These are phyloP conservation scores for Osmozyma mogii DNA, from an alignment of 805 yeast genomes.

Conservation along the genomic window DNA sequence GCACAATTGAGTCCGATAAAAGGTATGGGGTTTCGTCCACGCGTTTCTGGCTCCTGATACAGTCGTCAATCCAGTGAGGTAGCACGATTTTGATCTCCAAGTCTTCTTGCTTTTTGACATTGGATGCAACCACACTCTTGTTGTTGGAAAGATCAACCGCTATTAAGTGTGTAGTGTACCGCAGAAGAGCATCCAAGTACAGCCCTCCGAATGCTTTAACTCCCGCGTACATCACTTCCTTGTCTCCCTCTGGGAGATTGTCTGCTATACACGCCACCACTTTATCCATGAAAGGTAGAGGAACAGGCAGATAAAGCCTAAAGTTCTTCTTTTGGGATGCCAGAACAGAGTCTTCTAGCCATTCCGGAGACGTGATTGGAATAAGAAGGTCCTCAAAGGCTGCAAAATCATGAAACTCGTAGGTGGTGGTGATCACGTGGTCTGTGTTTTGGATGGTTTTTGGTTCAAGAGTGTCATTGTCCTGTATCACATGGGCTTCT, in stretches of 20 bases:
- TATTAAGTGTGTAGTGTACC: slow-evolving; percentile 72
- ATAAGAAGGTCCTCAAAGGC: slow-evolving; percentile 46
- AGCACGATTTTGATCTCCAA: slow-evolving; percentile 51
- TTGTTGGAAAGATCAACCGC: slow-evolving; percentile 47
- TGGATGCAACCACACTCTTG: slow-evolving; percentile 49
- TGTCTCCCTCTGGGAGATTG: slow-evolving; percentile 48
- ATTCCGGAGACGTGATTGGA: slow-evolving; percentile 55
- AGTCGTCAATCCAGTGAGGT: slow-evolving; percentile 76
- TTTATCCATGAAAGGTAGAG: slow-evolving; percentile 53
- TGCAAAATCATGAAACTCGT: slow-evolving; percentile 44
- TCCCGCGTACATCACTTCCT: slow-evolving; percentile 61
- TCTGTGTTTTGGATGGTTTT: too few relatives aligned
- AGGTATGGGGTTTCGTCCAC: slow-evolving; percentile 49
- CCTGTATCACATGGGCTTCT: too few relatives aligned
- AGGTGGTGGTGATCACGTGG: slow-evolving; percentile 46
- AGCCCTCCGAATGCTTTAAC: slow-evolving; percentile 75
- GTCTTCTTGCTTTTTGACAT: slow-evolving; percentile 19
- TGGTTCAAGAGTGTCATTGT: too few relatives aligned
- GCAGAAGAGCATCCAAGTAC: slow-evolving; percentile 51
- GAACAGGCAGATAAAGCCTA: slow-evolving; percentile 65
- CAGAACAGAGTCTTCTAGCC: slow-evolving; percentile 46
- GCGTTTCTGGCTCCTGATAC: slow-evolving; percentile 44
- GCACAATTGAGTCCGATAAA: slow-evolving; percentile 16
- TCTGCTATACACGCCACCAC: slow-evolving; percentile 54
- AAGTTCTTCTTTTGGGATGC: slow-evolving; percentile 27